Percentiles rank a stretch among this genome's conserved stretches.
phyloP scores from a whole-genome alignment of 495 filamentous ascomycete species.

The Cercophora sp. region DNA sequence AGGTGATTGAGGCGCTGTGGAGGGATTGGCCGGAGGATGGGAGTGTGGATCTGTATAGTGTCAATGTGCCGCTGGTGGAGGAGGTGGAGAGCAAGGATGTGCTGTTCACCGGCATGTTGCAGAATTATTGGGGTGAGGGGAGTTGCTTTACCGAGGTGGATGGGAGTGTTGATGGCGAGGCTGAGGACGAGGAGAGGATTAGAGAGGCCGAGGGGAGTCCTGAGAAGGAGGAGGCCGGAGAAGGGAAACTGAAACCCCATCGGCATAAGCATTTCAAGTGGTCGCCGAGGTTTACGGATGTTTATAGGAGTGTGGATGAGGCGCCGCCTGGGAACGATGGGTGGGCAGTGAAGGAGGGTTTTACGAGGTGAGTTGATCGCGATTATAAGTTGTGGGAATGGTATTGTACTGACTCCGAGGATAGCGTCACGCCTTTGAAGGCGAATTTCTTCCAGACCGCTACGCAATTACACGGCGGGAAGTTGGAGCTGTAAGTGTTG shows the following conservation, averaged over 20 bases:
- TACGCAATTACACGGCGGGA: conserved; percentile 53
- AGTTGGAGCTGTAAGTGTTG: conserved; percentile 85
- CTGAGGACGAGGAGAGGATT: conserved; percentile 62
- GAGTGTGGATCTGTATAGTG: conserved; percentile 71
- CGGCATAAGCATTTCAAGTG: conserved; percentile 89
- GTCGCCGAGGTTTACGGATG: conserved; percentile 82
- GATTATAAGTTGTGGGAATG: background rate
- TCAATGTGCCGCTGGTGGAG: conserved; percentile 80
- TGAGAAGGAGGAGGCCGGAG: conserved; percentile 23
- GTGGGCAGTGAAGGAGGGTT: conserved; percentile 84
- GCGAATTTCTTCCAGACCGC: conserved; percentile 89
- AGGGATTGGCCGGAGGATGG: conserved; percentile 64
- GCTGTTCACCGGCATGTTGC: conserved; percentile 75
- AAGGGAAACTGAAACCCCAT: conserved; percentile 36
- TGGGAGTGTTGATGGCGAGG: conserved; percentile 53
- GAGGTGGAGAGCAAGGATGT: conserved; percentile 64
- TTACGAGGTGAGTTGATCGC: conserved; percentile 77
- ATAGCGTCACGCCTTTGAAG: conserved; percentile 81
- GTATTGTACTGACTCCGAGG: background rate
- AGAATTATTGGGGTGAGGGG: conserved; percentile 78
- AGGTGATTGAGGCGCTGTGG: conserved; percentile 71
- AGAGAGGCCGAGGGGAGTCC: conserved; percentile 55
- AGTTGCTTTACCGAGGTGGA: conserved; percentile 79
- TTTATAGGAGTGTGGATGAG: conserved; percentile 77
- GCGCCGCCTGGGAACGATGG: conserved; percentile 85